Base-by-base conservation (phyloP, 1,139 yeast genomes). In the Candida glucosophila region DNA sequence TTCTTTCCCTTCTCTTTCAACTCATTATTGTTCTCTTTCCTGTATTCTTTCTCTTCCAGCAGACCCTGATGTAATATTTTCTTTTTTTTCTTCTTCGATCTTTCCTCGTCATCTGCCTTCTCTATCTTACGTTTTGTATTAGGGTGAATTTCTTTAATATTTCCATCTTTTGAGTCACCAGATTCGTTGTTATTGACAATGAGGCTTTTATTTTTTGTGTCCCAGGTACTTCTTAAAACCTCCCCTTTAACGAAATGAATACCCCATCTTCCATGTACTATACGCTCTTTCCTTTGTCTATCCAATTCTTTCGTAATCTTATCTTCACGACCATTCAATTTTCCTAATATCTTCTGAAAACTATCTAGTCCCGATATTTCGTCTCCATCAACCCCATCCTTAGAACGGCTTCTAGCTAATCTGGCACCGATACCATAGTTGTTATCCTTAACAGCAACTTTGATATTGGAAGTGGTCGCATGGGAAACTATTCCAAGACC, bases 291-390 rank as follows among this genome's bases (percentile, higher is more conserved):
- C 36, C 82, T 63, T 40, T 75, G 76, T 31, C 72, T 62, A 20
- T 80, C 88, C 36, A 80, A 49, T 41, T 77, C 86, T 31, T 65
- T 55, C 27, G 53, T 52, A 10, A 77, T 64, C 34, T 62, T 62
- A 16, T 71, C 73, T 48, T 76, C 88, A 39, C 73, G 73, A 20
- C 92, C 92, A 47, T 80, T 90, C 34, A 90, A 65, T 43, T 90
- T 69, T 6, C 96, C 96, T 37, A 90, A 62, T 26, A 90, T 72
- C 44, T 93, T 67, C 55, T 92, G 98, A 49, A 90, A 90, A 10
- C 79, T 93, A 50, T 90, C 97, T 26, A 92, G 60, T 2, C 97
- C 97, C 12, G 90, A 81, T 35, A 90, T 76, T 44, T 81, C 93
- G 33, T 74, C 71, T 33, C 74, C 71, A 40, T 74, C 53, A 11